Conservation (phyloP, 176 grass and related monocot species). For the Zoysia japonica region DNA sequence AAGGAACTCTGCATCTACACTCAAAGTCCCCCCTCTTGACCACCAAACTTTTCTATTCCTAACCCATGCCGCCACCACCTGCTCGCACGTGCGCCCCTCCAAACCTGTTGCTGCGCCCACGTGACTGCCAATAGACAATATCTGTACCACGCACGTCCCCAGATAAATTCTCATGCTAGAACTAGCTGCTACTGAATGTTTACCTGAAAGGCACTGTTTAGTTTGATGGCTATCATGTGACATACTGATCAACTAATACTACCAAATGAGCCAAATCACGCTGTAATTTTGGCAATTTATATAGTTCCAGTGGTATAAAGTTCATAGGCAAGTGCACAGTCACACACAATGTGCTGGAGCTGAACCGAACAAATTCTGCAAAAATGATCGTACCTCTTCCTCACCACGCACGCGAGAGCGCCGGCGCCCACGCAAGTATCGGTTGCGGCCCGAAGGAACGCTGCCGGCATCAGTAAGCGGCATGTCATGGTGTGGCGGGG, state of each 20-base stretch:
- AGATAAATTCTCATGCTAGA: not conserved
- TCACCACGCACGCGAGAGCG: conserved; percentile 52
- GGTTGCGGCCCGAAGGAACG: conserved; percentile 37
- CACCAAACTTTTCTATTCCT: conserved; percentile 40
- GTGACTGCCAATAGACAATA: not conserved
- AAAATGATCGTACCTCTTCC: conserved; percentile 55
- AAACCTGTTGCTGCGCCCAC: conserved; percentile 8
- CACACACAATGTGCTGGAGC: not conserved
- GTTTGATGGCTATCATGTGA: conserved; percentile 33
- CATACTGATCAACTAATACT: not conserved
- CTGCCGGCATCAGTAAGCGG: conserved; percentile 41
- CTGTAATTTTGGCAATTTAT: not conserved
- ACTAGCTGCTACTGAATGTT: conserved; percentile 18
- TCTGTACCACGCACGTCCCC: not conserved
- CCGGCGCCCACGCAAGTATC: conserved; percentile 29
- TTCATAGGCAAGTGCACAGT: not conserved
- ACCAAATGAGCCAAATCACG: conserved; percentile 3
- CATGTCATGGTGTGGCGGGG: conserved; percentile 49
- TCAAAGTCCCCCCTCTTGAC: conserved; percentile 27
- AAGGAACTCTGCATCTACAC: conserved; percentile 34
- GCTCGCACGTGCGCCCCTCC: conserved; percentile 31
- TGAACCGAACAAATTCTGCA: conserved; percentile 6
- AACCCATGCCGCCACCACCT: conserved; percentile 12
- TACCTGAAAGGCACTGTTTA: conserved; percentile 13
- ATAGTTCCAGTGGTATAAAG: not conserved